Percentiles rank a stretch among this genome's conserved stretches.
These are phyloP conservation scores for Gomphus bonarii DNA, from an alignment of 1,284 basidiomycete genomes.

Conservation along the genomic window DNA sequence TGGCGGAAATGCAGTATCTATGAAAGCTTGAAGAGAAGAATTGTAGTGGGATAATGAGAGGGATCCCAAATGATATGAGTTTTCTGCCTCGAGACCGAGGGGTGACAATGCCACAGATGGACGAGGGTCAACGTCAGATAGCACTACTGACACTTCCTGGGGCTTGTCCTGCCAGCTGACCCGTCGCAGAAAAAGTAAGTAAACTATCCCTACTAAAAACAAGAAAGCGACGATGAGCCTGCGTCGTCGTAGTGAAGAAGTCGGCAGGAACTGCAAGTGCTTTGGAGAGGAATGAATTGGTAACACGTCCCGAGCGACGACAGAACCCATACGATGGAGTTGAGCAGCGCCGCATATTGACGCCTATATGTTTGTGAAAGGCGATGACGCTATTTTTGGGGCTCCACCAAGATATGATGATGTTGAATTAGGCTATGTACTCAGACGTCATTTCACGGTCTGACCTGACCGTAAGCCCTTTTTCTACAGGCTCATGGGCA, in stretches of 20 bases:
- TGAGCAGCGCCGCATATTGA: background rate
- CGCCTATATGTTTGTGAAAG: background rate
- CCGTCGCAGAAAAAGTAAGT: background rate
- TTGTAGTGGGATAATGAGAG: constrained; percentile 11
- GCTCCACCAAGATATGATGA: background rate
- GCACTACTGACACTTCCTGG: background rate
- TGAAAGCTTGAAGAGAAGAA: constrained; percentile 12
- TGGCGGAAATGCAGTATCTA: constrained; percentile 13
- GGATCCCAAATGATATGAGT: constrained; percentile 13
- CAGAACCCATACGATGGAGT: background rate
- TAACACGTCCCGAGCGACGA: background rate
- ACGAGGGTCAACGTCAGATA: background rate
- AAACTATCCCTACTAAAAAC: background rate
- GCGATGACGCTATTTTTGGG: background rate
- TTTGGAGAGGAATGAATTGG: background rate
- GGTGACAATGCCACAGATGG: constrained; percentile 10
- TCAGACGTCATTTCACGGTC: too few species aligned
- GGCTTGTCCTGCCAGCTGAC: background rate
- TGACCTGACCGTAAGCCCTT: too few species aligned
- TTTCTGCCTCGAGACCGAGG: constrained; percentile 16
- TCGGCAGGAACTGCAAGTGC: background rate
- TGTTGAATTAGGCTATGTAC: too few species aligned
- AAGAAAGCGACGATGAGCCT: background rate
- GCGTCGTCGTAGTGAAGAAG: background rate
- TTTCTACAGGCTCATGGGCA: too few species aligned